phyloP scores from a whole-genome alignment of 2,329 filamentous ascomycete genomes.

The Xylaria sp. region DNA sequence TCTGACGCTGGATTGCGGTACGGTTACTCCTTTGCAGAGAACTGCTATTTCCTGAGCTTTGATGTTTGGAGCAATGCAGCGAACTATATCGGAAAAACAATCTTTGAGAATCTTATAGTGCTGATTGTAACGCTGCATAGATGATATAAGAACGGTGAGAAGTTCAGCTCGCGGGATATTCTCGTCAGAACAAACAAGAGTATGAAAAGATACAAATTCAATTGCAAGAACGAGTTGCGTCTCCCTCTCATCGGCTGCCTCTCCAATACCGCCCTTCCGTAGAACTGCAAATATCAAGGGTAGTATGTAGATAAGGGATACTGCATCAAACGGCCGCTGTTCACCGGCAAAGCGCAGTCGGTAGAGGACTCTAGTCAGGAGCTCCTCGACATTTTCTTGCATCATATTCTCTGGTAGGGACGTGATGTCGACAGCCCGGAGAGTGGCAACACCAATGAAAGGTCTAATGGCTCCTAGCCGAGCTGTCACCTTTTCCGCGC shows the following conservation, averaged over 20 bases:
- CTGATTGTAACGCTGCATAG: slow-evolving; percentile 89
- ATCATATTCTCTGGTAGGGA: slow-evolving; percentile 77
- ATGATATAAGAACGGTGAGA: slow-evolving; percentile 75
- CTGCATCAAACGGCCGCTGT: slow-evolving; percentile 90
- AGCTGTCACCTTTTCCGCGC: slow-evolving; percentile 77
- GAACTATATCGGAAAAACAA: slow-evolving; percentile 85
- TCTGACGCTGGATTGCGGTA: slow-evolving; percentile 81
- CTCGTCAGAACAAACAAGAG: slow-evolving; percentile 78
- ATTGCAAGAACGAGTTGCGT: slow-evolving; percentile 89
- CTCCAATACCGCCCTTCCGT: slow-evolving; percentile 79
- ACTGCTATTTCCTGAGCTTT: slow-evolving; percentile 75
- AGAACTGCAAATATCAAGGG: slow-evolving; percentile 85
- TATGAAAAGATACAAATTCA: slow-evolving; percentile 90
- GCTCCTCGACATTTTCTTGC: slow-evolving; percentile 82
- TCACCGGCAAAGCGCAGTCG: slow-evolving; percentile 90
- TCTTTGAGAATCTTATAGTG: slow-evolving; percentile 97
- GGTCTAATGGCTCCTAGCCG: slow-evolving; percentile 80
- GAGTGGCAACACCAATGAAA: slow-evolving; percentile 88
- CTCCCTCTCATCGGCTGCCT: slow-evolving; percentile 80
- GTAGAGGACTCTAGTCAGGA: slow-evolving; percentile 90
- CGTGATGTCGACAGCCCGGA: slow-evolving; percentile 80
- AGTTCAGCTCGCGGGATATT: slow-evolving; percentile 81
- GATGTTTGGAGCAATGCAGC: slow-evolving; percentile 86
- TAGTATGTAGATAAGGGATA: slow-evolving; percentile 87
- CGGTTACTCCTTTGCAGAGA: slow-evolving; percentile 81